Conservation (phyloP, 768 basidiomycete genomes). For the Calvatia gigantea region DNA sequence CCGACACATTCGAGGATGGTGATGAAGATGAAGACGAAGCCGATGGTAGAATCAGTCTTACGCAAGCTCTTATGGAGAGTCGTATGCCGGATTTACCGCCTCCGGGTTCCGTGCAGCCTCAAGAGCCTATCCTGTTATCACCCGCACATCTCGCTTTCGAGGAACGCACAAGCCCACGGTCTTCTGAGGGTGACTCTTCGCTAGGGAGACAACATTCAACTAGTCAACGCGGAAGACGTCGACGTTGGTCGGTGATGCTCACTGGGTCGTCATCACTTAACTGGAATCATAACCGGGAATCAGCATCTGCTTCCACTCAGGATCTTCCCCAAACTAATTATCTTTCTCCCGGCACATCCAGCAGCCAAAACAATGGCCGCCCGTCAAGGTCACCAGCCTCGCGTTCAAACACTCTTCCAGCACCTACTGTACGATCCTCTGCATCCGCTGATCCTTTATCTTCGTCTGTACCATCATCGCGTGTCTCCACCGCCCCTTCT, state of each 20-base stretch:
- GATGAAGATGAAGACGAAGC: slow-evolving; percentile 63
- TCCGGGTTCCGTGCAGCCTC: slow-evolving; percentile 57
- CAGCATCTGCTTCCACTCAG: slow-evolving; percentile 18
- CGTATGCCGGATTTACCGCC: slow-evolving; percentile 75
- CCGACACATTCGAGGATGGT: slow-evolving; percentile 36
- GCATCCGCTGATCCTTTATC: slow-evolving; percentile 17
- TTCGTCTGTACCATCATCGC: slow-evolving; percentile 22
- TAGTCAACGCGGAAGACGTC: slow-evolving; percentile 12
- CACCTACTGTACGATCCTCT: slow-evolving; percentile 14
- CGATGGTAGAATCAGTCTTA: slow-evolving; percentile 67
- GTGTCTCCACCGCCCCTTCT: slow-evolving; percentile 17
- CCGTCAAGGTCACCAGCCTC: slow-evolving; percentile 39
- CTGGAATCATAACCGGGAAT: slow-evolving; percentile 22
- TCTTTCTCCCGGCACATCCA: slow-evolving; percentile 23
- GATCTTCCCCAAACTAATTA: slow-evolving; percentile 16
- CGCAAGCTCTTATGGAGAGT: slow-evolving; percentile 74
- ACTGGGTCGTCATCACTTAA: slow-evolving; percentile 1
- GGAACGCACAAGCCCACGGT: slow-evolving; percentile 16
- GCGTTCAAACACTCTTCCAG: slow-evolving; percentile 29
- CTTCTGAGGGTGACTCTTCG: slow-evolving; percentile 40
- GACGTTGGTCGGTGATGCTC: slow-evolving; percentile 17
- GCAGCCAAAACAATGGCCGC: slow-evolving; percentile 21
- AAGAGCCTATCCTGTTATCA: slow-evolving; percentile 65
- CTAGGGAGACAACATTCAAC: not conserved
- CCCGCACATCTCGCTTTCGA: slow-evolving; percentile 29